Evolutionary conservation across 2,329 filamentous ascomycete genomes (phyloP).

Genomic region (Xylariaceae sp.): DNA sequence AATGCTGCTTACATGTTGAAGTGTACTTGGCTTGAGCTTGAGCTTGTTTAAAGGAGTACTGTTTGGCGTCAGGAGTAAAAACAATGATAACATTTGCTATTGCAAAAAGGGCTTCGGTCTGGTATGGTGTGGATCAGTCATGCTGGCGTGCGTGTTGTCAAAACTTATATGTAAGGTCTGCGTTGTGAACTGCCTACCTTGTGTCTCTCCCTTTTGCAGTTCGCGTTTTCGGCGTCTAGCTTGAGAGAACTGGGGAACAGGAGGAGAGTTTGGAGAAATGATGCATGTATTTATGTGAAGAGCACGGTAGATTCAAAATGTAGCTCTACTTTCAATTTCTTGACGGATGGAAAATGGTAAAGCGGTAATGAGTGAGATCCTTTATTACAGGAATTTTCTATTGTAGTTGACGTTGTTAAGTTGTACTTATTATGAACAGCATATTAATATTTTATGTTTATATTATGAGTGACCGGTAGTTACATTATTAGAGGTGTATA

Average conservation of each 20-base stretch:
- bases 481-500: no score
- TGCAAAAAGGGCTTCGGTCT: neutral
- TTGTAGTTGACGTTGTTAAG: no score
- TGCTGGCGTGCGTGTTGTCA: no score
- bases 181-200: neutral
- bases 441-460: no score
- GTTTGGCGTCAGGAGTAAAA: constrained; percentile 23
- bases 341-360: neutral
- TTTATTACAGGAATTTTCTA: no score
- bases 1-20: neutral
- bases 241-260: neutral
- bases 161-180: neutral
- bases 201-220: neutral
- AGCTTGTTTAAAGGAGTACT: constrained; percentile 6
- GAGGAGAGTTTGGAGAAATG: neutral
- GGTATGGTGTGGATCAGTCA: no score
- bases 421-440: no score
- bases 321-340: neutral
- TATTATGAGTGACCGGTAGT: no score
- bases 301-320: neutral
- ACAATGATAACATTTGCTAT: constrained; percentile 8
- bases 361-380: no score
- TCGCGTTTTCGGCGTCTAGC: neutral
- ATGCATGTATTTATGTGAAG: neutral
- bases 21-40: constrained; percentile 13